A percentile compares a stretch with the other conserved stretches of the same genome.
Conservation (phyloP, 2,329 filamentous ascomycete species). For the Tolypocladium paradoxum region DNA sequence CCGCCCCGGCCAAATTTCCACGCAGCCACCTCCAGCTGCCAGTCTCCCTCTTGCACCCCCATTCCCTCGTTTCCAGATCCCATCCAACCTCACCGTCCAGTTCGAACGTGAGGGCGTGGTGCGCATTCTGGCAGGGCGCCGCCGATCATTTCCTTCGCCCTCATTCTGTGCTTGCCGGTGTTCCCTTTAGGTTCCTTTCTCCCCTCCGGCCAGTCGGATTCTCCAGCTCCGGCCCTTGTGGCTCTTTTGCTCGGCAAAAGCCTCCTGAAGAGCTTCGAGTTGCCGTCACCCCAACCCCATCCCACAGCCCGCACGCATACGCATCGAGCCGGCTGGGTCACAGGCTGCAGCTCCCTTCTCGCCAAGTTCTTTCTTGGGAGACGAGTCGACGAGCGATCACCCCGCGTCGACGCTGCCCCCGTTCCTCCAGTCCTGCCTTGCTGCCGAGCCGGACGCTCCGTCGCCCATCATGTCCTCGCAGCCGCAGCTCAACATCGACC, state of each 20-base stretch:
- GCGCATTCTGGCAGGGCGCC: constrained; percentile 9
- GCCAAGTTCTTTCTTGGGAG: constrained; percentile 8
- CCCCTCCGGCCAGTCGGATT: constrained; percentile 6
- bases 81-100: constrained; percentile 7
- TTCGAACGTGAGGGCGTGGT: constrained; percentile 10
- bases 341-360: constrained; percentile 20
- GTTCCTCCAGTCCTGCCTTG: constrained; percentile 7
- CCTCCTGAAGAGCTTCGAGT: constrained; percentile 16
- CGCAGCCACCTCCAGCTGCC: constrained; percentile 1
- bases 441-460: constrained; percentile 8
- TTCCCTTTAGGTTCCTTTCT: constrained; percentile 1
- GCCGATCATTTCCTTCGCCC: constrained; percentile 5
- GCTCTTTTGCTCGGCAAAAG: constrained; percentile 12
- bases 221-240: constrained; percentile 10
- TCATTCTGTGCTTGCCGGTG: constrained; percentile 10
- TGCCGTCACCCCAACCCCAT: constrained; percentile 10
- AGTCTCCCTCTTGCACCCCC: constrained; percentile 1
- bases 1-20: constrained; percentile 9
- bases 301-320: constrained; percentile 11
- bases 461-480: constrained; percentile 27
- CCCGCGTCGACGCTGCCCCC: constrained; percentile 5
- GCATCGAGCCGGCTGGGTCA: constrained; percentile 24
- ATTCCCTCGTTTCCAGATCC: constrained; percentile 4
- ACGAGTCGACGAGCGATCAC: constrained; percentile 6
- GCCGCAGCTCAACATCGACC: constrained; percentile 67